These are phyloP conservation scores for Cryptosporidium bovis DNA, from an alignment of 169 alveolate genomes.

Conservation along the genomic window DNA sequence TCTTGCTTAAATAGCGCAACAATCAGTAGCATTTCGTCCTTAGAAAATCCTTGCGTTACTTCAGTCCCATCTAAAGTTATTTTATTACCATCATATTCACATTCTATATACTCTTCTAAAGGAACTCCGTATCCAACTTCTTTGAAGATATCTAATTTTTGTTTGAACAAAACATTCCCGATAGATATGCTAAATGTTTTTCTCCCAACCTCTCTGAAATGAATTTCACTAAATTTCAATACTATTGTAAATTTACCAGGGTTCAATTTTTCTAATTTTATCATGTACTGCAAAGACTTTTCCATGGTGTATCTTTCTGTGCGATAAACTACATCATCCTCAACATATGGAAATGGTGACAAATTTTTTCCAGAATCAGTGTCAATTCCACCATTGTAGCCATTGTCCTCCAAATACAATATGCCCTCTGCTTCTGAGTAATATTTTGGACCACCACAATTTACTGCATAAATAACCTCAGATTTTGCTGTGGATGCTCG, in stretches of 20 bases:
- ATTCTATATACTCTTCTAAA: conserved; percentile 64
- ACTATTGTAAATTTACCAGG: conserved; percentile 65
- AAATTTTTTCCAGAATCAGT: conserved; percentile 56
- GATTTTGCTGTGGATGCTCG: not conserved
- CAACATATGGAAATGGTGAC: conserved; percentile 65
- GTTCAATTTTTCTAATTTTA: conserved; percentile 23
- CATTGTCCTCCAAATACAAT: conserved; percentile 47
- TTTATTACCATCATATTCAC: conserved; percentile 31
- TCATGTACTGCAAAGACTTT: conserved; percentile 43
- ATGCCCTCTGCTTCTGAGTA: conserved; percentile 37
- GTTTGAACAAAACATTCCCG: conserved; percentile 49
- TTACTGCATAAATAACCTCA: conserved; percentile 62
- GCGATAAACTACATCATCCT: conserved; percentile 46
- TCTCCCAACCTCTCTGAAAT: conserved; percentile 37
- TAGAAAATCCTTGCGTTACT: conserved; percentile 52
- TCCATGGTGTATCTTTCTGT: conserved; percentile 58
- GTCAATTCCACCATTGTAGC: conserved; percentile 50
- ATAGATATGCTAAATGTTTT: conserved; percentile 55
- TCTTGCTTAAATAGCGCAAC: conserved; percentile 55
- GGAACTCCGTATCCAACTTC: conserved; percentile 69
- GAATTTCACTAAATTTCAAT: conserved; percentile 59
- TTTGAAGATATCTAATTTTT: conserved; percentile 42
- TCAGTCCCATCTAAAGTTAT: conserved; percentile 29
- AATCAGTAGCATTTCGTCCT: conserved; percentile 39
- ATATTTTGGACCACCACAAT: conserved; percentile 66